phyloP scores from a whole-genome alignment of 2,329 filamentous ascomycete genomes.

The Neonectria sp. region DNA sequence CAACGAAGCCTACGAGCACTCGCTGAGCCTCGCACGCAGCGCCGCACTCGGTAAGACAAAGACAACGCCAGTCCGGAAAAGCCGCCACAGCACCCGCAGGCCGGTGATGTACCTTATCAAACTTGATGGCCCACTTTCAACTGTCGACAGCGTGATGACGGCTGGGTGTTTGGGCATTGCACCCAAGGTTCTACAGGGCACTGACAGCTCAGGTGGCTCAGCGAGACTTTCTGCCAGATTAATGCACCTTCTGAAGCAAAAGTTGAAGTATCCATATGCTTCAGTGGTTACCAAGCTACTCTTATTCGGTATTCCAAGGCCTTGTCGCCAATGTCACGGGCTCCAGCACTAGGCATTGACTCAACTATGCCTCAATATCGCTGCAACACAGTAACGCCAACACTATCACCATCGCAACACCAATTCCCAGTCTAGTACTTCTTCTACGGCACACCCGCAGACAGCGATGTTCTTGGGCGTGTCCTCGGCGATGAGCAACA shows the following conservation, averaged over 20 bases:
- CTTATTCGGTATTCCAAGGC: slow-evolving; percentile 20
- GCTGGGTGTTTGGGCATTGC: background rate
- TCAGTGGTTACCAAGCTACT: background rate
- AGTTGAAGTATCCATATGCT: background rate
- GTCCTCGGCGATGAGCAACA: background rate
- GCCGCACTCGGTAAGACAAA: background rate
- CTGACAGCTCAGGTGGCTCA: background rate
- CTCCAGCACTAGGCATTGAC: slow-evolving; percentile 20
- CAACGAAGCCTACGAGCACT: slow-evolving; percentile 24
- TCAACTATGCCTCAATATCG: slow-evolving; percentile 18
- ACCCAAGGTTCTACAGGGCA: background rate
- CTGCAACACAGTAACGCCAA: background rate
- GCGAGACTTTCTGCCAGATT: slow-evolving; percentile 12
- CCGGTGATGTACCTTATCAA: slow-evolving; percentile 16
- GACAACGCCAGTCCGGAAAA: background rate
- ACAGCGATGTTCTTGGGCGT: background rate
- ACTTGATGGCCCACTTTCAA: background rate
- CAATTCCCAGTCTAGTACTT: slow-evolving; percentile 29
- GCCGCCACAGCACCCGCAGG: background rate
- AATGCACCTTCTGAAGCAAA: background rate
- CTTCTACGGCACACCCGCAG: background rate
- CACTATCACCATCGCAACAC: slow-evolving; percentile 5
- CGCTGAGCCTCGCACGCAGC: background rate
- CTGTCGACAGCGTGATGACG: background rate
- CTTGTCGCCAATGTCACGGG: background rate